Percentiles rank a stretch among this genome's conserved stretches.
These are phyloP conservation scores for Tillandsia leiboldiana DNA, from an alignment of 176 grass and related monocot species.

Conservation along the genomic window DNA sequence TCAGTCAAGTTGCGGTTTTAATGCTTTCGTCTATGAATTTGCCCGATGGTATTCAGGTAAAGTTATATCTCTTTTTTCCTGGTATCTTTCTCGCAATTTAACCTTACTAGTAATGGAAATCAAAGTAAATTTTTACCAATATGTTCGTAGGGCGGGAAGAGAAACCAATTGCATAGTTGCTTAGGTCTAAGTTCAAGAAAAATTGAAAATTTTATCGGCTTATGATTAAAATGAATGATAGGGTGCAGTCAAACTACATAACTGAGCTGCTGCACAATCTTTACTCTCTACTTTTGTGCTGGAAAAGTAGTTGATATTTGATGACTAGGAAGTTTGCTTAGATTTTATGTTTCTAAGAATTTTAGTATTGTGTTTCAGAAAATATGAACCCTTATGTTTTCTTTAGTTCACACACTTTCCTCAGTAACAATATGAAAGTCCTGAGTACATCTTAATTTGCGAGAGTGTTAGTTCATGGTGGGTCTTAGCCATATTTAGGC, in stretches of 20 bases:
- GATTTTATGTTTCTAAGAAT: too few relatives aligned
- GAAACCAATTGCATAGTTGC: slow-evolving; percentile 59
- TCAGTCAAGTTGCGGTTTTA: slow-evolving; percentile 80
- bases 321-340: background rate
- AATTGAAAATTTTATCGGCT: slow-evolving; percentile 16
- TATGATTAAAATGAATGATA: background rate
- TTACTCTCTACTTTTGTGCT: background rate
- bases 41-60: slow-evolving; percentile 90
- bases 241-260: background rate
- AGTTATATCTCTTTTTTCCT: too few relatives aligned
- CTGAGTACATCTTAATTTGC: too few relatives aligned
- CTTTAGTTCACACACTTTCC: background rate
- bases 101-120: too few relatives aligned
- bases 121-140: slow-evolving; percentile 61
- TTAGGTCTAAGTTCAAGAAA: slow-evolving; percentile 75
- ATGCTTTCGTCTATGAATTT: slow-evolving; percentile 98
- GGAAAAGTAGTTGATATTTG: background rate
- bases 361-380: too few relatives aligned
- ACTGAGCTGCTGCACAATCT: background rate
- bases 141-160: slow-evolving; percentile 11
- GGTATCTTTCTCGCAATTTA: too few relatives aligned
- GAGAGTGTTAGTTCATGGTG: too few relatives aligned
- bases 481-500: too few relatives aligned
- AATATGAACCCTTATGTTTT: background rate
- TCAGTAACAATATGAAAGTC: too few relatives aligned